Base-by-base conservation (phyloP, 441 rosid genomes). In the Flueggea neowawraea region DNA sequence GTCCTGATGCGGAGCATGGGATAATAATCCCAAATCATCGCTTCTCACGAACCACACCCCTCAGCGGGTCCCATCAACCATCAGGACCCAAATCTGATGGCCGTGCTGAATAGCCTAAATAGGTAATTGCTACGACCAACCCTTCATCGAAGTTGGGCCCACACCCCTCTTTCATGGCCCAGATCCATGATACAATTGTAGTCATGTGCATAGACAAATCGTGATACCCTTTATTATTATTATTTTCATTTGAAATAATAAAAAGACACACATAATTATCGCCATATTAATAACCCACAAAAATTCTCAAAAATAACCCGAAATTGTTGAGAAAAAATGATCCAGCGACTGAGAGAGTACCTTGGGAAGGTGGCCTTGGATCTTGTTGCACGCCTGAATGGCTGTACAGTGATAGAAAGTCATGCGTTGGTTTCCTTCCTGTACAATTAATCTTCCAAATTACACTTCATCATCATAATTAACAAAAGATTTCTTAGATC, bases 361-460 rank as follows among this genome's bases (percentile, higher is more conserved):
- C 90, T 80, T 82, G 97, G 80, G 90, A 80, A 74, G 95, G 60
- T 54, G 88, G 82, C 32, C 71, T 82, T 73, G 85, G 91, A 86
- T 93, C 96, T 82, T 84, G 87, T 36, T 81, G 94, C 72, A 70
- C 76, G 58, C 85, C 74, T 65, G 98, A 73, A 78, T 83, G 88
- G 69, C 80, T 79, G 89, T 82, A 82, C 72, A 90, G 88, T 68
- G 98, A 84, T 60, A 90, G 83, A 78, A 90, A 90, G 80, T 93
- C 96, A 53, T 87, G 90, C 31, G 89, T 82, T 65, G 95, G 82
- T 83, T 90, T 85, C 74, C 85, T 87, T 68, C 87, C 98, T 88
- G 92, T 70, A 58, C 15, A 78, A 71, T 69, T 48, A 57, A 17
- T 59, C 79, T 67, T 74, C 81, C 79, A 53, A 65, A 79, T 71